Conservation (phyloP, 352 stramenopile genomes). For the Globisporangium alternatum region DNA sequence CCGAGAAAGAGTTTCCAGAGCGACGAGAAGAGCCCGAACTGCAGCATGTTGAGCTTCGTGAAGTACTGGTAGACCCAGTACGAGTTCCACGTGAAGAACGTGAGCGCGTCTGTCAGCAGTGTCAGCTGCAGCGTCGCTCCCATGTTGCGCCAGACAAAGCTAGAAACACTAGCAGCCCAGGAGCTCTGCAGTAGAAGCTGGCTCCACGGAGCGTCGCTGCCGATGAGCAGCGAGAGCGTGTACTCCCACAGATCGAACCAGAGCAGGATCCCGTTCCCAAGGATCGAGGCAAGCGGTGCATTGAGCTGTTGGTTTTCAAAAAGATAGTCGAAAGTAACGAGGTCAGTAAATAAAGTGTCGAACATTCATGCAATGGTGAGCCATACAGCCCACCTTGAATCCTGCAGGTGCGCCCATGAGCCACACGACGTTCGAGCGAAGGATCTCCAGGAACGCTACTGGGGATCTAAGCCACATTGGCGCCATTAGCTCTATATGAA, state of each 20-base stretch:
- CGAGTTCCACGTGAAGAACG: slow-evolving; percentile 82
- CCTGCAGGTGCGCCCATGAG: slow-evolving; percentile 72
- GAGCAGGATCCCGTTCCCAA: slow-evolving; percentile 81
- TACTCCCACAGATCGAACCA: slow-evolving; percentile 80
- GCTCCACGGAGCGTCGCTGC: slow-evolving; percentile 5
- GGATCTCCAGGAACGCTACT: slow-evolving; percentile 30
- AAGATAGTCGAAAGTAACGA: background rate
- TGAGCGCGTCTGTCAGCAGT: slow-evolving; percentile 67
- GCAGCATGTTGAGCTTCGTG: slow-evolving; percentile 75
- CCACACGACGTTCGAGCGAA: slow-evolving; percentile 67
- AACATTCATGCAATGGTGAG: background rate
- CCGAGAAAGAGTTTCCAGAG: slow-evolving; percentile 93
- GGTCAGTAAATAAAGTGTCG: background rate
- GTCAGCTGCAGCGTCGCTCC: slow-evolving; percentile 77
- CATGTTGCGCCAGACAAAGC: slow-evolving; percentile 20
- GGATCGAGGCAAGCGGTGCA: slow-evolving; percentile 78
- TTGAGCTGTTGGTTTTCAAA: slow-evolving; percentile 58
- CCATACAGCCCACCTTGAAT: slow-evolving; percentile 45
- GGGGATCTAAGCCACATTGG: slow-evolving; percentile 20
- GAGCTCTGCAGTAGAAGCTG: background rate
- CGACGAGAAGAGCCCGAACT: slow-evolving; percentile 80
- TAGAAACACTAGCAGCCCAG: background rate
- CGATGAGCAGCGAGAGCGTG: slow-evolving; percentile 29
- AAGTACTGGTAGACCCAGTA: slow-evolving; percentile 87
- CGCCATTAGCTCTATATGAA: too few relatives aligned